Evolutionary conservation across 108 stramenopile species (phyloP).

Genomic region (Cyclotella cryptica): DNA sequence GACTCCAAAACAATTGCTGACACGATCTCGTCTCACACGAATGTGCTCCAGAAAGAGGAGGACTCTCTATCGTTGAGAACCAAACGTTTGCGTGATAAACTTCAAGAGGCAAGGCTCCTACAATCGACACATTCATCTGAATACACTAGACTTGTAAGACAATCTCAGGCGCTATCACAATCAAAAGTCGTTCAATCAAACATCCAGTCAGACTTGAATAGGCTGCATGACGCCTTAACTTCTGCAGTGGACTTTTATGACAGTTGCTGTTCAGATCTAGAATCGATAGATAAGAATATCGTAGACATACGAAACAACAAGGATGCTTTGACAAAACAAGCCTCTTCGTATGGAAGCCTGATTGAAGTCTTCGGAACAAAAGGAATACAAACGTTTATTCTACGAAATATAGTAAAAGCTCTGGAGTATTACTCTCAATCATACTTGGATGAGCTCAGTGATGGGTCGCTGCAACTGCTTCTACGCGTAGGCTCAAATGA

Average conservation of each 20-base stretch:
- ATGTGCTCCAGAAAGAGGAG: slow-evolving; percentile 34
- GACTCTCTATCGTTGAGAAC: slow-evolving; percentile 5
- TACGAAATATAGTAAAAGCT: slow-evolving; percentile 69
- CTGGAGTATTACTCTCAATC: slow-evolving; percentile 62
- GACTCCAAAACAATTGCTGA: neutral
- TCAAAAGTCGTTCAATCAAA: slow-evolving; percentile 21
- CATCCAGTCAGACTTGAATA: slow-evolving; percentile 29
- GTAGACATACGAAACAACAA: slow-evolving; percentile 31
- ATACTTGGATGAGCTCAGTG: slow-evolving; percentile 79
- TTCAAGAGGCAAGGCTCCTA: slow-evolving; percentile 29
- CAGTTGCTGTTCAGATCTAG: slow-evolving; percentile 33
- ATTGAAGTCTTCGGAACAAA: slow-evolving; percentile 68
- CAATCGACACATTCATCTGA: slow-evolving; percentile 36
- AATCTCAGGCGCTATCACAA: slow-evolving; percentile 32
- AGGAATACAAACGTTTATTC: slow-evolving; percentile 80
- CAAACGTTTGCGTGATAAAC: slow-evolving; percentile 32
- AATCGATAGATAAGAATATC: slow-evolving; percentile 31
- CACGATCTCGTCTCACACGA: slow-evolving; percentile 19
- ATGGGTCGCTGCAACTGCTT: slow-evolving; percentile 65
- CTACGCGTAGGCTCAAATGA: slow-evolving; percentile 76
- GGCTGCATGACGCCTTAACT: slow-evolving; percentile 27
- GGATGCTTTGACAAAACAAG: slow-evolving; percentile 12
- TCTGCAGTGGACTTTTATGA: slow-evolving; percentile 29
- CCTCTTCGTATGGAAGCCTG: slow-evolving; percentile 31
- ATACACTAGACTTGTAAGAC: slow-evolving; percentile 29